Evolutionary conservation across 345 rosid genomes (phyloP).

Genomic region (Salix viminalis): DNA sequence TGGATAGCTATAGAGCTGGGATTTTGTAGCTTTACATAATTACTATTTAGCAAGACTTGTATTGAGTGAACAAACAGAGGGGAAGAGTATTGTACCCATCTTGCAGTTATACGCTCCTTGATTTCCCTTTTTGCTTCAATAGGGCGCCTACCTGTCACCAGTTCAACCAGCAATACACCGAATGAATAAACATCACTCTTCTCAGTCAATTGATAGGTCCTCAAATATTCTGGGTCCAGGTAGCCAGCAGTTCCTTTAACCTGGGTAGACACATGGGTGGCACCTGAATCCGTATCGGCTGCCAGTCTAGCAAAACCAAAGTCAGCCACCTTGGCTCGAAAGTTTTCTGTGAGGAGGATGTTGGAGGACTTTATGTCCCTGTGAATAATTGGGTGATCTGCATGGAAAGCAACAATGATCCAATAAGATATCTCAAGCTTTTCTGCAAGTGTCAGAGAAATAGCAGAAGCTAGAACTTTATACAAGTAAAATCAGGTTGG

Average conservation of each 20-base stretch:
- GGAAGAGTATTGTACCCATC: constrained; percentile 55
- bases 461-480: not conserved
- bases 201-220: constrained; percentile 82
- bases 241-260: constrained; percentile 98
- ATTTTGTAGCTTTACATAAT: not conserved
- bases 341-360: constrained; percentile 79
- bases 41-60: not conserved
- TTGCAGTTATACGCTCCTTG: constrained; percentile 69
- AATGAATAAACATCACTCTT: constrained; percentile 95
- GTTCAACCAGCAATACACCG: constrained; percentile 75
- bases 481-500: not conserved
- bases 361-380: constrained; percentile 94
- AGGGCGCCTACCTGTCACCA: constrained; percentile 80
- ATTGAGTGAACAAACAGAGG: not conserved
- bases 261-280: constrained; percentile 90
- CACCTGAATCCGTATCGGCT: constrained; percentile 74
- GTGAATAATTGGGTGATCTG: constrained; percentile 94
- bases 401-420: constrained; percentile 16
- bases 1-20: not conserved
- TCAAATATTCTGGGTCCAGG: constrained; percentile 85
- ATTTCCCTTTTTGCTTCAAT: constrained; percentile 68
- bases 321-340: constrained; percentile 88
- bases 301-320: constrained; percentile 88
- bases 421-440: not conserved
- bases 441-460: not conserved